phyloP scores from a whole-genome alignment of 805 yeast genomes.

The Yarrowia alimentaria region DNA sequence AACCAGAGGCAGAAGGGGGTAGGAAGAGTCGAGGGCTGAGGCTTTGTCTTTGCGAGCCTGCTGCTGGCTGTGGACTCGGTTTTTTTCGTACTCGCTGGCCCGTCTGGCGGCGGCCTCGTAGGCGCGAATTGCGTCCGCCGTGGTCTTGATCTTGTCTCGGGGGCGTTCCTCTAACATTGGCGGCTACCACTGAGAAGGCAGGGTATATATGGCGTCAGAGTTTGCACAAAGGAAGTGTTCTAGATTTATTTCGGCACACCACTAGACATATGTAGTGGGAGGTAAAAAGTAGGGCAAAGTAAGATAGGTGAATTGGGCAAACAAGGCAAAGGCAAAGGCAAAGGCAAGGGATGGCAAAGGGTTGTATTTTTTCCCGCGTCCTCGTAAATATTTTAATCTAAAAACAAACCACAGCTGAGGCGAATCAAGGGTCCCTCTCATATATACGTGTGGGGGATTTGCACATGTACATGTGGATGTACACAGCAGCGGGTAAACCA shows the following conservation, averaged over 20 bases:
- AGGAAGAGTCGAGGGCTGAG: constrained; percentile 12
- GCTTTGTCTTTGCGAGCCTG: constrained; percentile 12
- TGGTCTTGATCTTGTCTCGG: constrained; percentile 17
- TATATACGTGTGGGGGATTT: too few relatives aligned
- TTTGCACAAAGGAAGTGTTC: constrained; percentile 19
- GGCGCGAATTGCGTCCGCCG: constrained; percentile 21
- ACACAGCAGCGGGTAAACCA: too few relatives aligned
- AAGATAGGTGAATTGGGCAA: too few relatives aligned
- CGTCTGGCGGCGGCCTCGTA: constrained; percentile 26
- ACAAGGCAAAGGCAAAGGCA: constrained; percentile 16
- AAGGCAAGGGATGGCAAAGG: constrained; percentile 16
- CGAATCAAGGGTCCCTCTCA: too few relatives aligned
- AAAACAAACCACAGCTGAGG: too few relatives aligned
- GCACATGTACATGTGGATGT: neutral
- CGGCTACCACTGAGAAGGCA: constrained; percentile 6
- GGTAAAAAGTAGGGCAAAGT: constrained; percentile 3
- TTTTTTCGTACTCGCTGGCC: constrained; percentile 20
- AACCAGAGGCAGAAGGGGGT: constrained; percentile 27
- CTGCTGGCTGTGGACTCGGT: constrained; percentile 7
- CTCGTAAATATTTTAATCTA: too few relatives aligned
- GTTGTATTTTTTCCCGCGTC: neutral
- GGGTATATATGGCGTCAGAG: constrained; percentile 24
- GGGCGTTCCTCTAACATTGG: constrained; percentile 23
- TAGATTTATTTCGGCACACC: constrained; percentile 22
- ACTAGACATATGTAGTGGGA: constrained; percentile 25